Conservation (phyloP, 225 moss, liverwort and hornwort species). For the Straminergon stramineum region DNA sequence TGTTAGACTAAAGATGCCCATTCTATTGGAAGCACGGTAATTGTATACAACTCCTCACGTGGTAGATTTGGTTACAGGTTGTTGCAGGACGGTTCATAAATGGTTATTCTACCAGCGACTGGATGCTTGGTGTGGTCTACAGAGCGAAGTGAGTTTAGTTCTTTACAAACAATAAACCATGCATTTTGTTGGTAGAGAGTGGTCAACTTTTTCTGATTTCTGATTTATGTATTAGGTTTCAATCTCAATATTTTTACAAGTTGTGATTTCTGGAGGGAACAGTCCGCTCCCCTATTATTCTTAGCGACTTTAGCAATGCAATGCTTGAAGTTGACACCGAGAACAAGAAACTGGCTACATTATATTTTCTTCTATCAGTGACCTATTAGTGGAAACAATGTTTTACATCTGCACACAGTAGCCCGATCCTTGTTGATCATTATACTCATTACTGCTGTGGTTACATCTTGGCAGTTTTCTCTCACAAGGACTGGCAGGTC, state of each 20-base stretch:
- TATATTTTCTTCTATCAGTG: not conserved
- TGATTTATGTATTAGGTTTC: not conserved
- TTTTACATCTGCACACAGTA: not conserved
- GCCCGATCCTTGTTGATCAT: not conserved
- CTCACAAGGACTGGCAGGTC: constrained; percentile 84
- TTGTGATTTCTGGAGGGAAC: not conserved
- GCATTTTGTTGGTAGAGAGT: not conserved
- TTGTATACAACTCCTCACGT: not conserved
- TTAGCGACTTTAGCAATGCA: not conserved
- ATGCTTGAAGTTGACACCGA: not conserved
- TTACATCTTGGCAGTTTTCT: constrained; percentile 53
- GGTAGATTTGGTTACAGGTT: constrained; percentile 45
- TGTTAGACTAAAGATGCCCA: not conserved
- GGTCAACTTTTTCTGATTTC: not conserved
- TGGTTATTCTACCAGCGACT: constrained; percentile 83
- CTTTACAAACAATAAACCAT: not conserved
- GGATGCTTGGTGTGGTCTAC: constrained; percentile 95
- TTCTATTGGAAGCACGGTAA: not conserved
- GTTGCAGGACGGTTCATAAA: constrained; percentile 94
- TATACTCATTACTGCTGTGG: not conserved
- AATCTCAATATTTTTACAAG: not conserved
- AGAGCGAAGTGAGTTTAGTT: constrained; percentile 63
- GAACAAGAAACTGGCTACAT: not conserved
- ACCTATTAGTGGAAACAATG: not conserved
- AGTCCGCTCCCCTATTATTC: not conserved